phyloP scores from a whole-genome alignment of 2,329 filamentous ascomycete genomes.

The Colletotrichum sp. region DNA sequence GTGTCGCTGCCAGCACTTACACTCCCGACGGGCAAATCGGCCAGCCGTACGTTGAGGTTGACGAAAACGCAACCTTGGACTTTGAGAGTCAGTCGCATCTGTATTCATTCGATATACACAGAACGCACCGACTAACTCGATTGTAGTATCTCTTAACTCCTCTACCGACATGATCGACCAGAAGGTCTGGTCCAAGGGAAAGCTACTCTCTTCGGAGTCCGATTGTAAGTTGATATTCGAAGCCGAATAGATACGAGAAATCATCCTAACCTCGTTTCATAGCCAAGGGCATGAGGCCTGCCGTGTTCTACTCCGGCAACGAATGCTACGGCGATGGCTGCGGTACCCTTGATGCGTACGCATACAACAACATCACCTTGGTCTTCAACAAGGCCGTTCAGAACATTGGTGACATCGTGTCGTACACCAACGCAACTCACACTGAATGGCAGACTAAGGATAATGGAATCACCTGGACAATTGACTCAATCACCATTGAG shows the following conservation, averaged over 20 bases:
- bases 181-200: not conserved
- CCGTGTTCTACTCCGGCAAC: constrained; percentile 7
- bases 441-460: constrained; percentile 2
- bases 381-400: constrained; percentile 5
- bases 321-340: constrained; percentile 9
- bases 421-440: constrained; percentile 9
- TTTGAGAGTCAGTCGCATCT: not conserved
- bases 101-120: too few relatives aligned
- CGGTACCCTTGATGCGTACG: not conserved
- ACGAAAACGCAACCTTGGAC: not conserved
- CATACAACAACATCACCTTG: constrained; percentile 7
- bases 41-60: not conserved
- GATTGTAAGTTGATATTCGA: not conserved
- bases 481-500: constrained; percentile 1
- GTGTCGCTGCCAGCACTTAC: constrained; percentile 1
- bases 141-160: not conserved
- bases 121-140: not conserved
- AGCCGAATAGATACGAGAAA: not conserved
- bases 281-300: constrained; percentile 9
- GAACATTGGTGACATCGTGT: not conserved
- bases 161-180: constrained; percentile 6
- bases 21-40: constrained; percentile 1
- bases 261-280: not conserved
- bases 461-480: constrained; percentile 6
- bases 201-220: not conserved